Conservation (phyloP, 441 rosid species). For the Macaranga tanarius region DNA sequence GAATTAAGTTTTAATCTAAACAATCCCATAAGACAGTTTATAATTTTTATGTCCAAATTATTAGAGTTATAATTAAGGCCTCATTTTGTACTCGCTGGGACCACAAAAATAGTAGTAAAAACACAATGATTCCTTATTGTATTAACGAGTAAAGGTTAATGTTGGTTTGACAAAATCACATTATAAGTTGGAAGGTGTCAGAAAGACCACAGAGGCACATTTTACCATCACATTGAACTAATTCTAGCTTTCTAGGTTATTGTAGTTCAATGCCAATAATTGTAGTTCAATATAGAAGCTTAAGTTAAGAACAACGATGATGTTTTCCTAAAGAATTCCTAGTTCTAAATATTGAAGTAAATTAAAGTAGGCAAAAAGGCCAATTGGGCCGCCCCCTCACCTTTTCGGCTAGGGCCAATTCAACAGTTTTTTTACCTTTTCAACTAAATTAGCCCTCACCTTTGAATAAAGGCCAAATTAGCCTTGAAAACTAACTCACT, state of each 20-base stretch:
- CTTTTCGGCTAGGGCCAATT: no score
- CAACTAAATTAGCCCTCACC: no score
- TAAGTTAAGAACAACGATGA: not conserved
- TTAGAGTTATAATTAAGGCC: not conserved
- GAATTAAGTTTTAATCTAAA: not conserved
- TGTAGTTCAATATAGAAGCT: no score
- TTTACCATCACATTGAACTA: not conserved
- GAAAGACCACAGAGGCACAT: not conserved
- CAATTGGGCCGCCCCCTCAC: no score
- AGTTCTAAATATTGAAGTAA: not conserved
- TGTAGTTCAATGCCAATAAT: not conserved
- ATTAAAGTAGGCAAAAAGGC: no score
- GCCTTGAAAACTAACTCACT: no score
- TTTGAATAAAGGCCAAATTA: no score
- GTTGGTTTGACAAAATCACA: slow-evolving; percentile 1
- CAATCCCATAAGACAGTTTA: not conserved
- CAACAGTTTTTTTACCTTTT: no score
- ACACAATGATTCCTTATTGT: not conserved
- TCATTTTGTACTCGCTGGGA: not conserved
- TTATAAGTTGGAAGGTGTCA: not conserved
- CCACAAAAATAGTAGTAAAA: not conserved
- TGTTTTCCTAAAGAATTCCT: not conserved
- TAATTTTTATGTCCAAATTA: not conserved
- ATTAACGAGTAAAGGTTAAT: not conserved
- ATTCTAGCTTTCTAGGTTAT: not conserved